Base-by-base conservation (phyloP, 2,329 filamentous ascomycete species). In the Cladophialophora carrionii region DNA sequence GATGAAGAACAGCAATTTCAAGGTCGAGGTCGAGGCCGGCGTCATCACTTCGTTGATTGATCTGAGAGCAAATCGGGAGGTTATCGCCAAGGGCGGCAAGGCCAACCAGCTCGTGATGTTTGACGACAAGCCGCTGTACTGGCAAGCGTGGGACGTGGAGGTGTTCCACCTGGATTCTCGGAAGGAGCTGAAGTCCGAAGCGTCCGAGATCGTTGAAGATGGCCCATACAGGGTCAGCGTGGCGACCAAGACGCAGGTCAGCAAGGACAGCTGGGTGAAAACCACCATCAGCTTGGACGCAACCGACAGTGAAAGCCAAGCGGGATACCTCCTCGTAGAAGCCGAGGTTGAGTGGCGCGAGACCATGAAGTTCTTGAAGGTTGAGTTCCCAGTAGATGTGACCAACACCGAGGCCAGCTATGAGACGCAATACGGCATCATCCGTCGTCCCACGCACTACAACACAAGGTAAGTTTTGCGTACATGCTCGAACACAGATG, bases 91-190 rank as follows among this genome's bases (percentile, higher is more conserved):
- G 65, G 85, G 83, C 32, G 85, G 85, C 26, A 93, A 93, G 76
- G 93, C 90, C 26, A 96, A 96, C 71, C 92, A 97, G 75, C 87
- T 95, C 57, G 93, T 98, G 69, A 87, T 98, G 26, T 98, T 96
- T 73, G 95, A 99, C 74, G 95, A 99, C 79, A 97, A 98, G 79
- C 93, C 93, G 24, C 84, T 97, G 26, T 96, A 96, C 81, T 98
- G 92, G 93, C 91, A 97, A 78, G 93, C 92, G 2, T 96, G 94
- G 93, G 94, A 99, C 76, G 94, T 98, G 5, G 95, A 99, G 78
- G 93, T 98, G 31, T 99, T 89, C 80, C 95, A 99, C 73, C 85
- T 98, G 29, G 88, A 96, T 62, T 95, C 92, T 1, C 88, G 92
- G 63, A 86, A 90, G 75, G 90, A 94, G 75, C 83, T 99, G 14